Conservation (phyloP, 768 basidiomycete species). For the Infundibulicybe gibba region DNA sequence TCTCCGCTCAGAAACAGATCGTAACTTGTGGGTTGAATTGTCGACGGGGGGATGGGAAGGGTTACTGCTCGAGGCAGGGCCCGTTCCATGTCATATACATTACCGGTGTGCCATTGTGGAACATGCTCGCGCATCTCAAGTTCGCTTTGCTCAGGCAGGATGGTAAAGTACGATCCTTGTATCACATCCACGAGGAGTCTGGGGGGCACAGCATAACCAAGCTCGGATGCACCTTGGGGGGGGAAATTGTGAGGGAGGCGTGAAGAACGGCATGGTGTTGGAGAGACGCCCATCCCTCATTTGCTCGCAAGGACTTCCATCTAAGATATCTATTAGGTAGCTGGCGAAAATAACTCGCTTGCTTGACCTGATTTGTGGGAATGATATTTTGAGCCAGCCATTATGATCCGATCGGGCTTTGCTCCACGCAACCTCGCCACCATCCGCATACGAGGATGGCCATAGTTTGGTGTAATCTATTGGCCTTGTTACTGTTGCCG, state of each 20-base stretch:
- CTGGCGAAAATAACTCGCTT: too few species aligned
- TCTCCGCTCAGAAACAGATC: slow-evolving; percentile 75
- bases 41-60: slow-evolving; percentile 45
- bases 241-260: slow-evolving; percentile 56
- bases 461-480: slow-evolving; percentile 48
- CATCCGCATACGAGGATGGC: slow-evolving; percentile 69
- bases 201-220: slow-evolving; percentile 22
- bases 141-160: slow-evolving; percentile 42
- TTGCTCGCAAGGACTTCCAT: slow-evolving; percentile 68
- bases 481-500: slow-evolving; percentile 40
- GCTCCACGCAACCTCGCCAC: slow-evolving; percentile 58
- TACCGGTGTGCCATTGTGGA: slow-evolving; percentile 75
- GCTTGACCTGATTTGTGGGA: slow-evolving; percentile 56
- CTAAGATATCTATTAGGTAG: slow-evolving; percentile 25
- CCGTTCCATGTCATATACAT: slow-evolving; percentile 72
- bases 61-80: slow-evolving; percentile 44
- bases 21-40: slow-evolving; percentile 45
- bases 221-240: slow-evolving; percentile 24
- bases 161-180: slow-evolving; percentile 74
- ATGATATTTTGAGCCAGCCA: slow-evolving; percentile 56
- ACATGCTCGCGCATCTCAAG: slow-evolving; percentile 12
- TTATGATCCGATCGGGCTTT: slow-evolving; percentile 33
- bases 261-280: slow-evolving; percentile 77
- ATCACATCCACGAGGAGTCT: slow-evolving; percentile 56
- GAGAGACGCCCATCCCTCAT: slow-evolving; percentile 84